phyloP scores from a whole-genome alignment of 306 rosid species.

The Corylus americana region DNA sequence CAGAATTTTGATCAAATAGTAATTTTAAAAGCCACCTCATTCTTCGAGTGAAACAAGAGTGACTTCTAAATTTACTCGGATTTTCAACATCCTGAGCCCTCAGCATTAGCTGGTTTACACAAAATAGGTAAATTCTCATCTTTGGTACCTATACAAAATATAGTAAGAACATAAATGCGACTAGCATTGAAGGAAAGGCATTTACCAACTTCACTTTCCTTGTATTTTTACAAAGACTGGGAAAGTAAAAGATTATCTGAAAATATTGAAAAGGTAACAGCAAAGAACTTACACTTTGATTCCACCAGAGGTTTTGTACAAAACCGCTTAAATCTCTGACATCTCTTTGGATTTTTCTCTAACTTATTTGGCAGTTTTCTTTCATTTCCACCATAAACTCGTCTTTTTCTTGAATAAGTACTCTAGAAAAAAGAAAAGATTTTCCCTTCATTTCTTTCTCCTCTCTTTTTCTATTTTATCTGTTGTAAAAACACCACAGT shows the following conservation, averaged over 20 bases:
- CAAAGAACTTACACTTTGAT: neutral
- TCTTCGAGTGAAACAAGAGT: too few relatives aligned
- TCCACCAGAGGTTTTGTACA: neutral
- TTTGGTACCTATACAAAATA: neutral
- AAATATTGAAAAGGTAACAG: neutral
- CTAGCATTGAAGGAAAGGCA: conserved; percentile 5
- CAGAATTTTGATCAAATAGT: too few relatives aligned
- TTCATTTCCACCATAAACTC: neutral
- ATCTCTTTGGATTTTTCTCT: neutral
- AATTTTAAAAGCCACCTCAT: too few relatives aligned
- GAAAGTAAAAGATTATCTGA: neutral
- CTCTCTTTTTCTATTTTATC: neutral
- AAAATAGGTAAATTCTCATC: neutral
- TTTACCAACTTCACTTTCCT: neutral
- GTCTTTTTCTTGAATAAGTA: neutral
- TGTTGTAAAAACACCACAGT: neutral
- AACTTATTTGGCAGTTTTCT: neutral
- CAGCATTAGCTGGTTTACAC: neutral
- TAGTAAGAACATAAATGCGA: neutral
- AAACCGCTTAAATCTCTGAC: neutral
- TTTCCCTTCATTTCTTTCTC: neutral
- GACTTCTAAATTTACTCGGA: too few relatives aligned
- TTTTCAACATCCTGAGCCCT: neutral
- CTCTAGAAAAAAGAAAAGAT: neutral
- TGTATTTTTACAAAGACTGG: neutral